Evolutionary conservation across 2,329 filamentous ascomycete species (phyloP), one percentile per base, ranked within the genome.

Genomic region (Aureobasidium pullulans): DNA sequence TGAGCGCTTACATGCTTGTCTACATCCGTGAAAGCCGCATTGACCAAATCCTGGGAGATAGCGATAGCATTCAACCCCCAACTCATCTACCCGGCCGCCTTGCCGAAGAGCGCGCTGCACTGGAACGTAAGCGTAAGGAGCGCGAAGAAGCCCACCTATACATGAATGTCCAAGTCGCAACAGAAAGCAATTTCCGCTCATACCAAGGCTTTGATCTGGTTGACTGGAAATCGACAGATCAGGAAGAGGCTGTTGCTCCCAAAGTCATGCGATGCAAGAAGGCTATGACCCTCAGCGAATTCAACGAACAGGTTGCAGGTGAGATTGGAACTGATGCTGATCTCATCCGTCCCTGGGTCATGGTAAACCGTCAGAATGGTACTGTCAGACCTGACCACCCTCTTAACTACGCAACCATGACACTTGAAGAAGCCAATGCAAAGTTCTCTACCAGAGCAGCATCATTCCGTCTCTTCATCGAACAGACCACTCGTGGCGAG

Each of bases 351-450:
- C 82, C 96, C 16, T 99, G 94, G 95, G 84, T 90, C 58, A 96
- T 99, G 92, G 94, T 99, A 1, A 97, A 96, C 70, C 87, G 94
- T 10, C 94, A 99, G 72, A 99, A 99, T 71, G 96, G 96, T 74
- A 99, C 94, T 0, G 87, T 90, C 39, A 85, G 94, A 16, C 94
- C 95, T 0, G 94, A 99, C 70, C 86, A 90, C 61, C 89, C 91
- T 0, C 85, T 99, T 50, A 83, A 84, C 70, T 91, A 96, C 68
- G 76, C 84, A 1, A 81, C 86, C 5, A 87, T 90, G 71, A 92
- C 73, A 3, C 69, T 79, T 2, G 75, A 79, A 64, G 91, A 96
- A 63, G 85, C 84, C 2, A 79, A 83, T 59, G 79, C 76, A 60
- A 85, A 86, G 76, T 87, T 79, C 70, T 90, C 76, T 75, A 96